Evolutionary conservation across 352 stramenopile genomes (phyloP), one percentile per base, ranked within the genome.

Genomic region (Phytophthora hibernalis): DNA sequence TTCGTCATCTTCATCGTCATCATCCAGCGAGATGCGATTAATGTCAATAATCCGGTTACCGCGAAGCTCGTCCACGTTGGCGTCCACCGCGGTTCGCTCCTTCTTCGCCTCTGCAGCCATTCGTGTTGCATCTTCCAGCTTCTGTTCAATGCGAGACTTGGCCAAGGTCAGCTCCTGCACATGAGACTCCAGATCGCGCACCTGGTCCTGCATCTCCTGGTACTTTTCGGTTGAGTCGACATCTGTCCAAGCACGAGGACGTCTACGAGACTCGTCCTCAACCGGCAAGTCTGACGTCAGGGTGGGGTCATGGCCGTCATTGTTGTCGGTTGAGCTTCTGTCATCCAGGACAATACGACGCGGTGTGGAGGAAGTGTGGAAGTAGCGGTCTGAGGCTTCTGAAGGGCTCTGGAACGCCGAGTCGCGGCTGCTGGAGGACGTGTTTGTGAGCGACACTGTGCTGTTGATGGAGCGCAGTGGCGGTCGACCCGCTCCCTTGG

Each of bases 1-100:
- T 31, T 72, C 55, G 20, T 80, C 72, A 10, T 77, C 68, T 6
- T 79, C 70, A 28, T 90, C 71, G 43, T 82, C 68, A 30, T 83
- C 78, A 43, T 82, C 81, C n/a, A 81, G 58, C 8, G 76, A 82
- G 43, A 93, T 72, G 43, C 83, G 85, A 28, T 75, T 82, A 38
- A 94, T 82, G 54, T 92, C 82, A 21, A 91, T 82, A 52, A 88
- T 88, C 28, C 76, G 83, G 48, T 85, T 79, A 28, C 74, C 77
- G n/a, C 79, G 77, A 13, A 87, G 63, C 42, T 85, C 71, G 0
- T 70, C 70, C 9, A 90, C 58, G 3, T 73, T 70, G 8, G 82
- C 69, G 13, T 86, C 80, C 20, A 80, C 69, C 16, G 68, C 65
- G 37, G 70, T 74, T 59, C 76, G 72, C 15, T 73, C 72, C 18